Evolutionary conservation across 768 basidiomycete species (phyloP), one percentile per base, ranked within the genome.

Genomic region (Boletus sp.): DNA sequence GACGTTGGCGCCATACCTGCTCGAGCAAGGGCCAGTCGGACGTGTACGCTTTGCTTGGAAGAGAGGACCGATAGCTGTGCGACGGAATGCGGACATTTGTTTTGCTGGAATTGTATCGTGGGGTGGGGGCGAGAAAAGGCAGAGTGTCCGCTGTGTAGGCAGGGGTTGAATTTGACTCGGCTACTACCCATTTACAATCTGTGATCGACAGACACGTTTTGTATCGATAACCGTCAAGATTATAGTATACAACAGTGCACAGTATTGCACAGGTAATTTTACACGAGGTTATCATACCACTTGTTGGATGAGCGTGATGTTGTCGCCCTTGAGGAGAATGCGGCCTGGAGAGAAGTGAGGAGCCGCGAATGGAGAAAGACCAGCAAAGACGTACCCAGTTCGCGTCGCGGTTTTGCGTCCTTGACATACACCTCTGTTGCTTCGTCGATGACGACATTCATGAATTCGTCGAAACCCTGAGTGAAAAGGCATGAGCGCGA

Each of bases 401-500:
- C 86, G 74, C 85, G 77, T 65, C 89, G 80, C 45, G 92, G 90
- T 75, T 94, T 91, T 52, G 84, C 86, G 58, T 92, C 93, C 71
- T 94, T 93, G 48, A 94, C 85, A 67, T 85, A 96, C 11, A 97
- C 87, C 73, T 99, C 96, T 50, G 84, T 83, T 44, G 95, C 93
- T 48, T 97, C 92, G 64, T 99, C 96, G 24, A 99, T 76, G 36
- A 98, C 92, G 32, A 99, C 76, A 70, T 99, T 99, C 96, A 99
- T 99, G 76, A 98, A 99, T 73, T 99, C 96, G 70, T 99, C 96
- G 66, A 99, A 99, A 40, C 96, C 95, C 96, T 98, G 68, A 11
- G 39, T 11, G 40, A 58, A 53, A 46, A 47, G 55, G 52, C 42
- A 41, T 74, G 59, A 78, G 71, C 58, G 50, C 50, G 45, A 20